Evolutionary conservation across 768 basidiomycete species (phyloP), one percentile per base, ranked within the genome.

Genomic region (Amanita inopinata): DNA sequence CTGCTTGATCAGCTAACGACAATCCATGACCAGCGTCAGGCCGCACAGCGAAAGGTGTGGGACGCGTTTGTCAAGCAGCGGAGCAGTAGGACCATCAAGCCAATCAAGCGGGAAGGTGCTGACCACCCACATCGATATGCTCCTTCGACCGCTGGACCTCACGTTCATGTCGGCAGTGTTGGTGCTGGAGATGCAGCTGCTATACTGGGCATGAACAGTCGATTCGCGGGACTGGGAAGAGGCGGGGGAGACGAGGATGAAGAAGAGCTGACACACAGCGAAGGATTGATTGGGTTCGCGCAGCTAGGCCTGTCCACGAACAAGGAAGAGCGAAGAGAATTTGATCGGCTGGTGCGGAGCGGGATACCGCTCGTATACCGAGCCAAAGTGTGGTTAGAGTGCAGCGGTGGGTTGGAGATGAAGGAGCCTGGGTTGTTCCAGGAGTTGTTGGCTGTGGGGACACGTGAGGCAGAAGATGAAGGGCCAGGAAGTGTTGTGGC

Each of bases 351-450:
- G 4, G 74, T 94, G n/a, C 62, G 86, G 40, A 75, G 66, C 38
- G 96, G 96, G 3, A 86, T 97, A 24, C 96, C 96, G 2, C 70
- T 98, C 10, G 76, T 71, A 8, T 87, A 89, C 54, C 78, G 91
- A n/a, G 69, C 83, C 18, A 88, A 91, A 58, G 74, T 91, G 35
- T 94, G 91, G 88, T 59, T 85, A 41, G 96, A 99, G 66, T 94
- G 89, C 56, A 92, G 86, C 49, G 91, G 92, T 1, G 93, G 84
- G 1, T 65, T 90, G 56, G 94, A 97, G 57, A 83, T 90, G 71
- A 75, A 76, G 47, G 91, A 96, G 52, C 94, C 94, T 2, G 94
- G 94, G 1, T 56, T 85, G 48, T 98, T 97, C 59, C 68, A 74
- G 31, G 94, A 97, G 56, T 60, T 97, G 45, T 65, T 96, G n/a